These are phyloP conservation scores for Cercophora newfieldiana DNA, from an alignment of 495 filamentous ascomycete species.

Conservation along the genomic window DNA sequence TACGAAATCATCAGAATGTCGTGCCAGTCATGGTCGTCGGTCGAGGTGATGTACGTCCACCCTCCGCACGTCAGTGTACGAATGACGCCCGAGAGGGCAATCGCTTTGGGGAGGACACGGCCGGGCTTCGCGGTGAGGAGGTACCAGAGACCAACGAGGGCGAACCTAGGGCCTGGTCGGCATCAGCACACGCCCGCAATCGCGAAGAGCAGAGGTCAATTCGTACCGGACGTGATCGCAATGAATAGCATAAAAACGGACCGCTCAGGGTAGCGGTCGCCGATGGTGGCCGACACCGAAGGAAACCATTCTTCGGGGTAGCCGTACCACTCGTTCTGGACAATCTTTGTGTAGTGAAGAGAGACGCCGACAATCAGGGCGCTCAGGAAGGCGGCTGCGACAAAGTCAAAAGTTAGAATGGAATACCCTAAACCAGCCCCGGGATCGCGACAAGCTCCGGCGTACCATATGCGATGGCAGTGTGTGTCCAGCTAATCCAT, in stretches of 20 bases:
- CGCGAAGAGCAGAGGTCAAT: conserved; percentile 52
- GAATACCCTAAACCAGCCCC: conserved; percentile 2
- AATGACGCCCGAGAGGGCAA: conserved; percentile 78
- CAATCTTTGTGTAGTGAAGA: conserved; percentile 95
- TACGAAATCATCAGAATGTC: conserved; percentile 99
- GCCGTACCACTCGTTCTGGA: conserved; percentile 94
- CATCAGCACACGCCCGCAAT: not conserved
- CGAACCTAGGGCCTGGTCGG: conserved; percentile 79
- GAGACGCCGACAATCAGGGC: conserved; percentile 81
- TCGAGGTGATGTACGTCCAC: conserved; percentile 98
- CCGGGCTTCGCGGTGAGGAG: conserved; percentile 77
- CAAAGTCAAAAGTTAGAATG: not conserved
- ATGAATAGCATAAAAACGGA: conserved; percentile 98
- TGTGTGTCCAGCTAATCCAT: conserved; percentile 92
- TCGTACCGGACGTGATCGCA: conserved; percentile 82
- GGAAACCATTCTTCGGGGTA: conserved; percentile 99
- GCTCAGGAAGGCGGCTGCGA: conserved; percentile 83
- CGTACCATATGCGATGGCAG: conserved; percentile 73
- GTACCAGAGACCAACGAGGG: conserved; percentile 90
- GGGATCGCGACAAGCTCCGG: conserved; percentile 4
- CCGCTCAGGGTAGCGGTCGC: conserved; percentile 94
- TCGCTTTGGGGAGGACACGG: conserved; percentile 73
- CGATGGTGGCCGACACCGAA: conserved; percentile 97
- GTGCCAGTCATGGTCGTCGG: conserved; percentile 98
- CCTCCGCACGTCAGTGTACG: conserved; percentile 93